Base-by-base conservation (phyloP, 208 protist species). In the Crithidia bombi region DNA sequence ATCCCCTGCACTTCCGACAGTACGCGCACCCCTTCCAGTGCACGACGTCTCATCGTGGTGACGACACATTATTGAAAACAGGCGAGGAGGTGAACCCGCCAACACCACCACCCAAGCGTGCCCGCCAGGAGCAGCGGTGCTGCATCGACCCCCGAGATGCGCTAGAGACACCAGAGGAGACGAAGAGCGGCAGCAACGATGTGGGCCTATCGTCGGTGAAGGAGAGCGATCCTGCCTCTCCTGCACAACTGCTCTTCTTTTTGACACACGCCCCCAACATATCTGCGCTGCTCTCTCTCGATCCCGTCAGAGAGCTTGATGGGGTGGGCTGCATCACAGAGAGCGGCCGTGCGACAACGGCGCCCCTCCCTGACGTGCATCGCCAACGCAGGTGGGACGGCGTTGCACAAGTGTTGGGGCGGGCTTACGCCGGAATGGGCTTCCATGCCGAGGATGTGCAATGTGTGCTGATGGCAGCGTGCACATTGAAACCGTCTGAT, bases 21-120 rank as follows among this genome's bases (percentile, higher is more conserved):
- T 83, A 70, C 54, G 47, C 61, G 0, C 81, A 83, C 35, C 80
- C 80, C 12, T 43, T 50, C 1, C 75, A 85, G 65, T 39, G 65
- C 32, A 71, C 77, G 2, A 7, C 6, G 28, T n/a, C 28, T 2
- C n/a, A n/a, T n/a, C 28, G n/a, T n/a, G n/a, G n/a, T n/a, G 3
- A n/a, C 10, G 44, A 9, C 38, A 41, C 32, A n/a, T 15, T 23
- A 32, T n/a, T 36, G 6, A 23, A 25, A 3, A 12, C 2, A 10
- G 23, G 5, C 3, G 23, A 61, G 21, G 11, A 44, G 12, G 3
- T 5, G 50, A 23, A 43, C 1, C 30, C 38, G 4, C 38, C 21
- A 30, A 21, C 41, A 15, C 19, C 10, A 14, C 19, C 32, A 0
- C 5, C 28, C 9, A 57, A 57, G 32, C 52, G 52, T 1, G 36